These are phyloP conservation scores for Phialophora macrospora DNA, from an alignment of 2,329 filamentous ascomycete species.

Conservation along the genomic window DNA sequence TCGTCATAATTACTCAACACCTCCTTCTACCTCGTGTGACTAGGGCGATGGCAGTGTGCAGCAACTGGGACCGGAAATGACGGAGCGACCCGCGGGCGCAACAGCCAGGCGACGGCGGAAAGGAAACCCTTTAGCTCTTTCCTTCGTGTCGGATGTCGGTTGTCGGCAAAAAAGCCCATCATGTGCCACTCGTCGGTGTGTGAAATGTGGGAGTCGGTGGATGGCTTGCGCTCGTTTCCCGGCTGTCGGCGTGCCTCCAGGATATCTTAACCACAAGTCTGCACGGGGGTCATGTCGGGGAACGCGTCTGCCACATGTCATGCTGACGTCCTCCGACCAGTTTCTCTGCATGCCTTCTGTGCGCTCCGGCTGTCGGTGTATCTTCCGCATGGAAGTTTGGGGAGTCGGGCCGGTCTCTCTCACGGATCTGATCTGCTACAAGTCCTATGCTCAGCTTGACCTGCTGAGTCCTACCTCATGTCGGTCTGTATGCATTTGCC, in stretches of 20 bases:
- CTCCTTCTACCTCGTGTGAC: not conserved
- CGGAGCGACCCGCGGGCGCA: not conserved
- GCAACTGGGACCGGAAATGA: not conserved
- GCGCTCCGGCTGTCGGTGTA: slow-evolving; percentile 4
- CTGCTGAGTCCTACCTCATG: not conserved
- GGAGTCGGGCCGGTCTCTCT: not conserved
- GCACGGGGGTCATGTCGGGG: not conserved
- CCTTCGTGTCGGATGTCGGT: not conserved
- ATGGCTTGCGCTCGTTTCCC: too few relatives aligned
- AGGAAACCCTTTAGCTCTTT: too few relatives aligned
- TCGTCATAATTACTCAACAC: too few relatives aligned
- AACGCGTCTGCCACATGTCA: not conserved
- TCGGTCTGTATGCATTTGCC: slow-evolving; percentile 12
- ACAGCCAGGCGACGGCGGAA: not conserved
- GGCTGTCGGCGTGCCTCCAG: not conserved
- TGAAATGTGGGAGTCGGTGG: too few relatives aligned
- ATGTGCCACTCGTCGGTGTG: too few relatives aligned
- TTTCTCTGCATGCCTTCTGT: not conserved
- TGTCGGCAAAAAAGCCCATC: not conserved
- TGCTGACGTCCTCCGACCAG: not conserved
- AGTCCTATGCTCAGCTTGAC: not conserved
- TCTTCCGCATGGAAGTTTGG: not conserved
- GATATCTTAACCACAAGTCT: not conserved
- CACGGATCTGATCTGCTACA: not conserved
- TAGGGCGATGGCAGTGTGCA: not conserved